These are phyloP conservation scores for Teratosphaeria nubilosa DNA, from an alignment of 2,329 filamentous ascomycete genomes.

Conservation along the genomic window DNA sequence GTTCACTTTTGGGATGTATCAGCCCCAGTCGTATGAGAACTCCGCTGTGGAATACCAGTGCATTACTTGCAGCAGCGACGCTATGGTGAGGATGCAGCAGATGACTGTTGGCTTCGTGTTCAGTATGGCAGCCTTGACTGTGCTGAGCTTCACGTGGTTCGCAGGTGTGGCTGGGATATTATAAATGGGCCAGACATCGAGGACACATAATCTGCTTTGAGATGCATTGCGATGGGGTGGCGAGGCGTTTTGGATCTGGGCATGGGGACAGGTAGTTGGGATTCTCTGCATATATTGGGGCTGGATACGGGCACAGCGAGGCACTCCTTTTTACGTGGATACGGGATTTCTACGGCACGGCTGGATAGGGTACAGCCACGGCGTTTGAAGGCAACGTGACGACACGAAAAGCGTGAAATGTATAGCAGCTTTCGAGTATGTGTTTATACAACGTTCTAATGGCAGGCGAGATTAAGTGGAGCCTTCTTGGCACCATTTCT, in stretches of 20 bases:
- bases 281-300: background rate
- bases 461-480: background rate
- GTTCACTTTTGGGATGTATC: constrained; percentile 55
- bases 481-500: background rate
- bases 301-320: background rate
- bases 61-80: constrained; percentile 45
- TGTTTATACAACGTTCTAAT: background rate
- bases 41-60: constrained; percentile 34
- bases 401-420: background rate
- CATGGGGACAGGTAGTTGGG: background rate
- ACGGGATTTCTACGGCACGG: background rate
- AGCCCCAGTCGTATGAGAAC: constrained; percentile 39
- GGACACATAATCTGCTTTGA: background rate
- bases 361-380: background rate
- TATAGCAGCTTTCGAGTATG: background rate
- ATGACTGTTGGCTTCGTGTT: constrained; percentile 47
- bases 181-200: constrained; percentile 3
- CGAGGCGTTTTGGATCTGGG: background rate
- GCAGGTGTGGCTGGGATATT: constrained; percentile 34
- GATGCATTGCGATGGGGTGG: background rate
- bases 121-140: constrained; percentile 45
- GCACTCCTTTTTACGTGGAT: background rate
- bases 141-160: constrained; percentile 48
- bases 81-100: constrained; percentile 42
- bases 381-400: background rate